These are phyloP conservation scores for Urochloa ruziziensis DNA, from an alignment of 176 grass and related monocot species.

Conservation along the genomic window DNA sequence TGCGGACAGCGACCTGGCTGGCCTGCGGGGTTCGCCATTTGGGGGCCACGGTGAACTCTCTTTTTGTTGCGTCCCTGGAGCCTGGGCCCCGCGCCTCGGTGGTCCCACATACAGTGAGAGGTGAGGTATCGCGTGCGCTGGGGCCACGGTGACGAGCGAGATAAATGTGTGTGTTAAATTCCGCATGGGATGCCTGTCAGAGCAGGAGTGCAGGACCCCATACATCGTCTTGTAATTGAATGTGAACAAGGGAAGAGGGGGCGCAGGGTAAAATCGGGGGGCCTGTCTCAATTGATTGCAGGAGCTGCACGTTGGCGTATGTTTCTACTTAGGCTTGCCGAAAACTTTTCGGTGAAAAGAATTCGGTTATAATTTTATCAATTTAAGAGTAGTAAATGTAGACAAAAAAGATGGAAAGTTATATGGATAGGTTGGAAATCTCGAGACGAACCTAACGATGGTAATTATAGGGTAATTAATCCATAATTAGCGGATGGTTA, in stretches of 20 bases:
- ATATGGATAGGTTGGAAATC: too few relatives aligned
- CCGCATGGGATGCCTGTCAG: conserved; percentile 40
- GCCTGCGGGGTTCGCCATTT: not conserved
- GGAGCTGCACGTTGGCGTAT: not conserved
- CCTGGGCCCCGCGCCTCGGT: fast-evolving
- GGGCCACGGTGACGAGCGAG: not conserved
- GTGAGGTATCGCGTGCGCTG: not conserved
- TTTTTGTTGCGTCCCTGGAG: not conserved
- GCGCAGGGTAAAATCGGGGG: not conserved
- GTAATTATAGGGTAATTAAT: too few relatives aligned
- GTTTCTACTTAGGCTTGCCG: too few relatives aligned
- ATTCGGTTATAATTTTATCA: too few relatives aligned
- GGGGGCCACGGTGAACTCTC: not conserved
- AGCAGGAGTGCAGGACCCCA: not conserved
- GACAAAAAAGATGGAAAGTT: too few relatives aligned
- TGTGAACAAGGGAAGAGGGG: not conserved
- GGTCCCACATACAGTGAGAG: not conserved
- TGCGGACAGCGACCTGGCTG: conserved; percentile 44
- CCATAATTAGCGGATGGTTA: too few relatives aligned
- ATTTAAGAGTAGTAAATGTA: too few relatives aligned
- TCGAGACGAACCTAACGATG: too few relatives aligned
- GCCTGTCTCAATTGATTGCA: not conserved
- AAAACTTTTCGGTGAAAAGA: too few relatives aligned
- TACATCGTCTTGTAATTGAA: conserved; percentile 26
- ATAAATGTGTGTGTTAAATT: conserved; percentile 50